Percentiles rank a stretch among this genome's conserved stretches.
phyloP scores from a whole-genome alignment of 768 basidiomycete species.

The Krasilnikovozyma curviuscula region DNA sequence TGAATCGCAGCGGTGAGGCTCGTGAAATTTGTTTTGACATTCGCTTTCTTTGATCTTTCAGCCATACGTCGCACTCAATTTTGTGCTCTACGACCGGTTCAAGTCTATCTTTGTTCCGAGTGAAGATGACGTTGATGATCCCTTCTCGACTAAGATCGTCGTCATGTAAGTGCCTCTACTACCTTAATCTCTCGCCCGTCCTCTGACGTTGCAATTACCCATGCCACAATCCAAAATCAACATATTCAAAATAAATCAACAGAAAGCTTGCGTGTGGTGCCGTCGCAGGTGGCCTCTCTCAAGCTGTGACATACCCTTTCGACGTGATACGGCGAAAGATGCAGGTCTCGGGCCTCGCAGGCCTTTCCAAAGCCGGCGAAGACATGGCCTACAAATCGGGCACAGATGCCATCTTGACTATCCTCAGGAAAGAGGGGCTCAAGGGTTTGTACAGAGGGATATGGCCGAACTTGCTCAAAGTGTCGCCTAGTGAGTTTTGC shows the following conservation, averaged over 20 bases:
- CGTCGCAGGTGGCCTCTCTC: constrained; percentile 66
- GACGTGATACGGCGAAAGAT: constrained; percentile 89
- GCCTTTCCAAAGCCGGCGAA: neutral
- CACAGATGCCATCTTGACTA: constrained; percentile 8
- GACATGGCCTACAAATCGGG: constrained; percentile 2
- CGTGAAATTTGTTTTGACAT: neutral
- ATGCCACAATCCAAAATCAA: too few species aligned
- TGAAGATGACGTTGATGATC: too few species aligned
- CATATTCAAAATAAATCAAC: too few species aligned
- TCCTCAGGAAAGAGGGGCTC: constrained; percentile 7
- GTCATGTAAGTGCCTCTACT: too few species aligned
- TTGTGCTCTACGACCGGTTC: too few species aligned
- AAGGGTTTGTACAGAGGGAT: constrained; percentile 8
- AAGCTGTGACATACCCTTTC: constrained; percentile 87
- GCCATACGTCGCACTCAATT: constrained; percentile 11
- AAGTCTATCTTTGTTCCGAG: too few species aligned
- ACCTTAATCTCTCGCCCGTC: too few species aligned
- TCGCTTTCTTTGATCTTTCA: neutral
- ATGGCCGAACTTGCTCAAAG: constrained; percentile 11
- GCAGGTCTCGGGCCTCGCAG: constrained; percentile 38
- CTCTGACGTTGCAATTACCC: too few species aligned
- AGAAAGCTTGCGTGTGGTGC: constrained; percentile 44
- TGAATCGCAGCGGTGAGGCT: too few species aligned
- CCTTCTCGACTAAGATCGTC: too few species aligned
- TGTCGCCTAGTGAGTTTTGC: constrained; percentile 5